phyloP scores from a whole-genome alignment of 2,329 filamentous ascomycete species.

The Sclerotinia trifoliorum region DNA sequence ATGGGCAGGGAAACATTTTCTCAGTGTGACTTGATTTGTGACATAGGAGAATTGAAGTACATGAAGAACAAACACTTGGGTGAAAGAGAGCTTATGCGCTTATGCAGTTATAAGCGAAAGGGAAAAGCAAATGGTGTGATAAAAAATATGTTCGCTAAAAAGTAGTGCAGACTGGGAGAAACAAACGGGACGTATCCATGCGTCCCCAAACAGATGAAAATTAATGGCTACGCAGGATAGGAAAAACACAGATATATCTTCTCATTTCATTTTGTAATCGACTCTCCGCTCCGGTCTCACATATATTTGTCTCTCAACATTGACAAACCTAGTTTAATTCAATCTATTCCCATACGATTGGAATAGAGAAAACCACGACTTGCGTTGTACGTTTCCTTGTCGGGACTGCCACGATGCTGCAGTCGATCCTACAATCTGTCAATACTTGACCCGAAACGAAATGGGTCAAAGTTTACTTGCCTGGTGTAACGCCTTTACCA shows the following conservation, averaged over 20 bases:
- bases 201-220: background rate
- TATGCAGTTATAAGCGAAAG: background rate
- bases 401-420: conserved; percentile 10
- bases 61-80: background rate
- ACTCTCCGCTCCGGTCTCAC: background rate
- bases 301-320: background rate
- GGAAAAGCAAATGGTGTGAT: background rate
- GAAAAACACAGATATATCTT: background rate
- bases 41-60: too few species aligned
- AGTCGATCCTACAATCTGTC: conserved; percentile 1
- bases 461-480: background rate
- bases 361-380: conserved; percentile 16
- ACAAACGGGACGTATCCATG: background rate
- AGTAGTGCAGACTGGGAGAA: too few species aligned
- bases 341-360: background rate
- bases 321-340: background rate
- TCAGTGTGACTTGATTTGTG: background rate
- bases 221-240: background rate
- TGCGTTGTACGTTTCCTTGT: conserved; percentile 13
- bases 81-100: background rate
- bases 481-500: conserved; percentile 5
- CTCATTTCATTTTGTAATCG: background rate
- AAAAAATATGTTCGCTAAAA: background rate
- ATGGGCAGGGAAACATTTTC: background rate
- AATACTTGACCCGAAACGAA: background rate